Evolutionary conservation across 345 rosid species (phyloP).

Genomic region (Mangifera indica): DNA sequence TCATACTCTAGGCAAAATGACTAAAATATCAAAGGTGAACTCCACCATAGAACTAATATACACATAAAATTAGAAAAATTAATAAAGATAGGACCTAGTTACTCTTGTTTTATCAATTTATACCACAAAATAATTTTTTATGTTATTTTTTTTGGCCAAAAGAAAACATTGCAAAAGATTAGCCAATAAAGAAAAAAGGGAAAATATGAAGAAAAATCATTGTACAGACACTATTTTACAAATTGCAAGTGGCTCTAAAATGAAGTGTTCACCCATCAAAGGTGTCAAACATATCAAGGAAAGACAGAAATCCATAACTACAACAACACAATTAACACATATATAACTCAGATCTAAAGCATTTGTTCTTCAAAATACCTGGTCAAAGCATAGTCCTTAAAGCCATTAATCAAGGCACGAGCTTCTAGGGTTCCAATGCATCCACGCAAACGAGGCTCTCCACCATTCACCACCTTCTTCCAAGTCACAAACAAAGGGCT

Average conservation of each 20-base stretch:
- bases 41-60: neutral
- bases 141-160: neutral
- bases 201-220: neutral
- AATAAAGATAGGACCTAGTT: neutral
- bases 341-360: constrained; percentile 14
- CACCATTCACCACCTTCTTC: constrained; percentile 86
- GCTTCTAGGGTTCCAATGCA: constrained; percentile 97
- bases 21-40: neutral
- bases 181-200: neutral
- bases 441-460: constrained; percentile 96
- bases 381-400: constrained; percentile 88
- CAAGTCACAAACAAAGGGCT: constrained; percentile 99
- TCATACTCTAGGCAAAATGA: neutral
- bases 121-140: neutral
- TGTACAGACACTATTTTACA: neutral
- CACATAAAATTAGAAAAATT: neutral
- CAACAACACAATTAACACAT: neutral
- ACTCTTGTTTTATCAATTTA: neutral
- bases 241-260: neutral
- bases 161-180: neutral
- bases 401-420: constrained; percentile 73
- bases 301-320: constrained; percentile 4
- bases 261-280: too few species aligned
- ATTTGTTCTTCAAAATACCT: constrained; percentile 47
- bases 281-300: neutral